Base-by-base conservation (phyloP, 768 basidiomycete species). In the Strobilomyces dryophilus region DNA sequence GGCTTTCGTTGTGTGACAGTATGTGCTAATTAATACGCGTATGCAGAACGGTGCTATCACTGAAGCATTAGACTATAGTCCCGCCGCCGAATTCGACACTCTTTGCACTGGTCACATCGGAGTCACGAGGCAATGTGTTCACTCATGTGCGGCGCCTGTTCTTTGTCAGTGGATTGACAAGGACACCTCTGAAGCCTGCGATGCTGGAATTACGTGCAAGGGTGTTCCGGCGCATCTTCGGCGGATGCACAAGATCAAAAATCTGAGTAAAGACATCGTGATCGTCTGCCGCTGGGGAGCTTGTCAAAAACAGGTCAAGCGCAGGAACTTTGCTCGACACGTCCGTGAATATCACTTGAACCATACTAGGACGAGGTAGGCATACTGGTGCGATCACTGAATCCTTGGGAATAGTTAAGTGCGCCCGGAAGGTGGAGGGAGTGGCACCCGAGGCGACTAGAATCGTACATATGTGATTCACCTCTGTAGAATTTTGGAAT, bases 341-440 rank as follows among this genome's bases (percentile, higher is more conserved):
- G 20, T 55, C 17, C 45, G 54, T n/a, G 51, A 55, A 27, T 18
- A 5, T 31, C 54, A 55, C 12, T 12, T 47, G 27, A 45, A 37
- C 3, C 54, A 47, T 20, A 39, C 34, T 11, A 35, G 34, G 15
- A 29, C 9, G 29, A 29, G 29, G 29, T 29, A 6, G 29, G 29
- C 29, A 6, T 29, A 29, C 29, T 1, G 9, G 6, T 6, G 9
- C 8, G 29, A 6, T 29, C 7, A 6, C 24, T 24, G 24, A 24
- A 24, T 24, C 24, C 4, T 24, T 24, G 24, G 24, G 24, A 24
- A 24, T 24, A 24, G 24, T 24, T 24, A 24, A n/a, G n/a, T n/a
- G n/a, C n/a, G n/a, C n/a, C n/a, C n/a, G n/a, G n/a, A n/a, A n/a
- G n/a, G n/a, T n/a, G n/a, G n/a, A n/a, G n/a, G n/a, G n/a, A n/a